Evolutionary conservation across 306 rosid genomes (phyloP), one percentile per base, ranked within the genome.

Genomic region (Trichosanthes truncata): DNA sequence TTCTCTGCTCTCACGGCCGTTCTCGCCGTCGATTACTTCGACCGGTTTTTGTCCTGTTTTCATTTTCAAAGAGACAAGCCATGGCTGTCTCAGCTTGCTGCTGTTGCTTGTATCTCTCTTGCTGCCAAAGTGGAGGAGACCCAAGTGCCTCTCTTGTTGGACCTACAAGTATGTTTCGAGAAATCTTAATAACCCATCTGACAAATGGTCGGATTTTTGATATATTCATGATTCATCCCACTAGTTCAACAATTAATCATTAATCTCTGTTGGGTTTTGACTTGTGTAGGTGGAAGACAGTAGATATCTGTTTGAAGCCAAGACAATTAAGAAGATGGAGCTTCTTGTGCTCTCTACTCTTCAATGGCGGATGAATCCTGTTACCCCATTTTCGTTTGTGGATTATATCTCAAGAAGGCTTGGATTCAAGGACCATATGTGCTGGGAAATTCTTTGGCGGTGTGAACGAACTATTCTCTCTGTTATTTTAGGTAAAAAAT

Each of bases 81-180:
- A 21, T 96, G 99, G 99, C 89, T 89, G 94, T 84, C 87, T 41
- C 97, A 93, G 0, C 96, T 96, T 20, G 84, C 89, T 43, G 92
- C 99, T 13, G 93, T 96, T 7, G 86, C 98, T 36, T 96, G 91
- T 59, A 80, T 96, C 71, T 91, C 99, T 48, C 87, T 96, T 7
- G 99, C 99, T 36, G 99, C 99, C 25, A 96, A 96, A 72, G 88
- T 96, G 3, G 91, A 96, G 63, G 99, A 96, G 87, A 91, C 91
- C 71, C 92, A 90, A 10, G 96, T 96, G 35, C 98, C 99, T 4
- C 88, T 90, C 36, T 71, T 90, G 14, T 82, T 87, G 21, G 97
- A 93, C 79, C 80, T 96, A 6, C 99, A 93, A 79, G 98, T 94
- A 82, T 48, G 90, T 85, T 78, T 38, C 18, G 5, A 23, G 63